Percentiles rank a stretch among this genome's conserved stretches.
Evolutionary conservation across 768 basidiomycete genomes (phyloP).

Genomic region (Suillus americanus): DNA sequence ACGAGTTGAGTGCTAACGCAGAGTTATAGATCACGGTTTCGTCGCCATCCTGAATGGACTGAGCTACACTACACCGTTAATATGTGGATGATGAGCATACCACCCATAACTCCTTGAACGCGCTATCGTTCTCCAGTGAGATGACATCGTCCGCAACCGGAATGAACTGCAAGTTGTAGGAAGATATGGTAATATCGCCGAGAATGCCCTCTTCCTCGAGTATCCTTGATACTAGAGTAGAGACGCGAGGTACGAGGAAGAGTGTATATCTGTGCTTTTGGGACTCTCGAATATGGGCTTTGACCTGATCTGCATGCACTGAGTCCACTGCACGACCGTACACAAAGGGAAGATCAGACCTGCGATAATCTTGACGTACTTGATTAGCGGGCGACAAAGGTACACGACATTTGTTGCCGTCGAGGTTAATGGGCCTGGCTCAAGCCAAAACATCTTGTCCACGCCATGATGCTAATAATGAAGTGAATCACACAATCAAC

Average conservation of each 20-base stretch:
- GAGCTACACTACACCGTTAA: background rate
- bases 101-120: conserved; percentile 89
- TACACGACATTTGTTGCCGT: conserved; percentile 90
- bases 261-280: conserved; percentile 84
- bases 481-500: conserved; percentile 10
- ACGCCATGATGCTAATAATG: conserved; percentile 90
- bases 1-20: conserved; percentile 76
- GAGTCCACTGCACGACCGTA: conserved; percentile 25
- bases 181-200: conserved; percentile 85
- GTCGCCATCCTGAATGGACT: conserved; percentile 74
- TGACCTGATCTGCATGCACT: conserved; percentile 78
- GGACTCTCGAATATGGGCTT: conserved; percentile 67
- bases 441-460: conserved; percentile 99
- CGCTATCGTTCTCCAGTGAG: conserved; percentile 82
- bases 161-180: conserved; percentile 92
- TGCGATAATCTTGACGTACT: conserved; percentile 85
- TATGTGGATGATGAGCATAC: conserved; percentile 46
- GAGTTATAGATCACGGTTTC: conserved; percentile 89
- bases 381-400: conserved; percentile 85
- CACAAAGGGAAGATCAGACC: conserved; percentile 51
- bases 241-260: conserved; percentile 83
- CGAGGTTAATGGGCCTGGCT: conserved; percentile 80
- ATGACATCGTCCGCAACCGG: conserved; percentile 91
- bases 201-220: conserved; percentile 97
- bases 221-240: conserved; percentile 81